Evolutionary conservation across 805 yeast species (phyloP).

Genomic region (Kuraishia hungarica): DNA sequence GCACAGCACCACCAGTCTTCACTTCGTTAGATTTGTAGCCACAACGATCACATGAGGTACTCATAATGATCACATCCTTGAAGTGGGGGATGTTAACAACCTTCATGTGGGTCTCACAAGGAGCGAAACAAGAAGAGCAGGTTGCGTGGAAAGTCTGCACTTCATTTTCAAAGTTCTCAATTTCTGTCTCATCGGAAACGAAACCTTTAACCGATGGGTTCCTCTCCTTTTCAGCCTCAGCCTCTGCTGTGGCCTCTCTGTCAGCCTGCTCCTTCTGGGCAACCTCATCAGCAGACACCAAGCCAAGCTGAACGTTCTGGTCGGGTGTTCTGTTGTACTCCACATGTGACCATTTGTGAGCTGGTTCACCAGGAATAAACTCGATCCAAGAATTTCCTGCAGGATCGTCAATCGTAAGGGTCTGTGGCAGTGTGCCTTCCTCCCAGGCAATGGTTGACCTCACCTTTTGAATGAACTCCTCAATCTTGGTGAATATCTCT

Average conservation of each 20-base stretch:
- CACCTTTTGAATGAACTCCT: constrained; percentile 56
- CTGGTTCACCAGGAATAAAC: constrained; percentile 75
- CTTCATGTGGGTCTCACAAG: constrained; percentile 93
- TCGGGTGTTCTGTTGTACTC: constrained; percentile 82
- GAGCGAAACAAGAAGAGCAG: constrained; percentile 80
- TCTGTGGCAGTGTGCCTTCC: constrained; percentile 62
- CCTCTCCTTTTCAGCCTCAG: constrained; percentile 10
- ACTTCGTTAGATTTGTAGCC: constrained; percentile 97
- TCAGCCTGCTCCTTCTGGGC: constrained; percentile 45
- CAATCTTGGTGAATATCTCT: constrained; percentile 67
- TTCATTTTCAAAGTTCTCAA: constrained; percentile 81
- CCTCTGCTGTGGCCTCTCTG: constrained; percentile 18
- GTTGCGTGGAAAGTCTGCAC: constrained; percentile 90
- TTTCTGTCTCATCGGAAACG: constrained; percentile 63
- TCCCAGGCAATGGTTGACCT: constrained; percentile 55
- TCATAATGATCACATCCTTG: constrained; percentile 95
- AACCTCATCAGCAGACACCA: constrained; percentile 61
- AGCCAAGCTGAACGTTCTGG: constrained; percentile 79
- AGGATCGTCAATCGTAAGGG: constrained; percentile 82
- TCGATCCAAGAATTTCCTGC: constrained; percentile 97
- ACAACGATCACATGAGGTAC: constrained; percentile 85
- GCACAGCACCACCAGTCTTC: constrained; percentile 96
- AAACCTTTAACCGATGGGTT: constrained; percentile 47
- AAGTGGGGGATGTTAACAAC: constrained; percentile 95
- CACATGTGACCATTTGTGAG: constrained; percentile 82